Percentiles rank a stretch among this genome's conserved stretches.
phyloP scores from a whole-genome alignment of 352 stramenopile genomes.

The Phytopythium ostracodes region DNA sequence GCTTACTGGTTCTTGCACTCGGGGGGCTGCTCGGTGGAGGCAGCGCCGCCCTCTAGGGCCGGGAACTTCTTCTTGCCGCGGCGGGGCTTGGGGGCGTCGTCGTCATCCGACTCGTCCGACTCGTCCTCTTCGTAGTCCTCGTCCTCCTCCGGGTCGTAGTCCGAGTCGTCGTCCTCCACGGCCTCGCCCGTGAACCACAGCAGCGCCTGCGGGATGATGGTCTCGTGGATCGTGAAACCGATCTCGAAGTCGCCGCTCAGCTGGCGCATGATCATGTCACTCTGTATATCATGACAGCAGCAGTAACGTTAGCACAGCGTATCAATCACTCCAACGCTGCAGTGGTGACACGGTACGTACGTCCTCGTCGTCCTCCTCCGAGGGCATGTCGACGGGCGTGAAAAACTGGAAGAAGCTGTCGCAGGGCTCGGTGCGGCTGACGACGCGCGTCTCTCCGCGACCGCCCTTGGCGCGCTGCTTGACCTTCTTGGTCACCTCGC shows the following conservation, averaged over 20 bases:
- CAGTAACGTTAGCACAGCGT: conserved; percentile 9
- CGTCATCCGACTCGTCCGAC: conserved; percentile 46
- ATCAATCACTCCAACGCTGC: too few relatives aligned
- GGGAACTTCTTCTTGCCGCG: conserved; percentile 76
- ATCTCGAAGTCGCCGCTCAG: conserved; percentile 83
- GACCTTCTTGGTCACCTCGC: conserved; percentile 84
- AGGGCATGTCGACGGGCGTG: conserved; percentile 80
- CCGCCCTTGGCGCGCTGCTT: conserved; percentile 82
- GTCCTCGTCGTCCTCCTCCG: conserved; percentile 80
- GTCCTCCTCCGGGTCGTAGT: conserved; percentile 78
- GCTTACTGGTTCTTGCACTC: conserved; percentile 90
- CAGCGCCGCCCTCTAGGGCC: conserved; percentile 48
- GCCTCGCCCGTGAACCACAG: conserved; percentile 86
- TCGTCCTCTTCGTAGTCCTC: conserved; percentile 59
- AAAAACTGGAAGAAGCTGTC: conserved; percentile 90
- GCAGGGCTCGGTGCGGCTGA: conserved; percentile 76
- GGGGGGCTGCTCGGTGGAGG: conserved; percentile 77
- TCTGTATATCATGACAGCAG: conserved; percentile 30
- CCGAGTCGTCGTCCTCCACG: conserved; percentile 71
- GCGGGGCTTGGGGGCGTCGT: conserved; percentile 40
- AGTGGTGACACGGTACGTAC: too few relatives aligned
- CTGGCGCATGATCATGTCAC: conserved; percentile 84
- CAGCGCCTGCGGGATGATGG: conserved; percentile 82
- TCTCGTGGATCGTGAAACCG: conserved; percentile 85
- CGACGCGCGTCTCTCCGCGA: conserved; percentile 69